A percentile compares a stretch with the other conserved stretches of the same genome.
Conservation (phyloP, 2,329 filamentous ascomycete genomes). For the Talaromyces piceae region DNA sequence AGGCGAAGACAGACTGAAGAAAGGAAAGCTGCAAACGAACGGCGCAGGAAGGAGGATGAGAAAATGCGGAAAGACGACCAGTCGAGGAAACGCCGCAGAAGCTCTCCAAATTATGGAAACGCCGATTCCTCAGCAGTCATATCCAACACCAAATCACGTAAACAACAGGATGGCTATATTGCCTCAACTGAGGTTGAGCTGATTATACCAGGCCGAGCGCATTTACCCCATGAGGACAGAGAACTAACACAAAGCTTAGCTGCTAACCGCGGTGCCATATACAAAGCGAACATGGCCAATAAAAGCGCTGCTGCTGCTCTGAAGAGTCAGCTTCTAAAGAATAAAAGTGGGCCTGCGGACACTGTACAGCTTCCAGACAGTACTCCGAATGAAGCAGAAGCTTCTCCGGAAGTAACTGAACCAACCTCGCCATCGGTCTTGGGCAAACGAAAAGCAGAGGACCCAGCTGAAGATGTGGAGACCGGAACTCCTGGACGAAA, state of each 20-base stretch:
- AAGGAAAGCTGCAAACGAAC: conserved; percentile 68
- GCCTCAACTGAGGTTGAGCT: conserved; percentile 46
- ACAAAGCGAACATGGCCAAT: conserved; percentile 73
- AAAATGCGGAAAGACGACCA: conserved; percentile 44
- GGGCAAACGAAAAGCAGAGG: conserved; percentile 61
- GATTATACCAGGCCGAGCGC: conserved; percentile 48
- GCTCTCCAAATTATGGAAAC: conserved; percentile 39
- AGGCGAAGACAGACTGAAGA: conserved; percentile 81
- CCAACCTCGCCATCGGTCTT: conserved; percentile 27
- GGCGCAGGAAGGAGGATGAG: conserved; percentile 67
- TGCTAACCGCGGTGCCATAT: conserved; percentile 60
- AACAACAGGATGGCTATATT: conserved; percentile 23
- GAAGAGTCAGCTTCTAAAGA: conserved; percentile 65
- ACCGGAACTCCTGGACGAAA: conserved; percentile 40
- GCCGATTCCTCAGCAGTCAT: conserved; percentile 25
- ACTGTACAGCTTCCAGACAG: conserved; percentile 20
- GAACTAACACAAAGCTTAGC: conserved; percentile 80
- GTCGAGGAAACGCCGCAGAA: conserved; percentile 35
- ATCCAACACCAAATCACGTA: conserved; percentile 18
- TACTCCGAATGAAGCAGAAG: conserved; percentile 17
- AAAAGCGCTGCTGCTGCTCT: conserved; percentile 88
- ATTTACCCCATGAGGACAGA: conserved; percentile 50
- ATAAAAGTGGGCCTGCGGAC: conserved; percentile 14
- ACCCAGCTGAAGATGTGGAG: conserved; percentile 51
- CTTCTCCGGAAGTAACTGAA: conserved; percentile 19